Base-by-base conservation (phyloP, 352 stramenopile genomes). In the Pythium scleroteichum region DNA sequence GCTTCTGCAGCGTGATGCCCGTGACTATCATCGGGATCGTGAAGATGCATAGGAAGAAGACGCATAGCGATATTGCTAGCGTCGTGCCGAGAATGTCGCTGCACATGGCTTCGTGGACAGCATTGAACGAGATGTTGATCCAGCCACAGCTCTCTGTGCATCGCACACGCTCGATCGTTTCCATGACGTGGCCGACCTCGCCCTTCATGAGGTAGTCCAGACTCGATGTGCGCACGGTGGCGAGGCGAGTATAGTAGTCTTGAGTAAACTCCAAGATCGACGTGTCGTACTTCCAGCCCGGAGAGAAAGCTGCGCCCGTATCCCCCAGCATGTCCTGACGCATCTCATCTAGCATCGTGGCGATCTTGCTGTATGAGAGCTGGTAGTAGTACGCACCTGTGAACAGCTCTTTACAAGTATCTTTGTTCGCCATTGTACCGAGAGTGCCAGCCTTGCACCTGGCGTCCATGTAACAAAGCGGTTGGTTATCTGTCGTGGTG, bases 101-200 rank as follows among this genome's bases (percentile, higher is more conserved):
- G 65, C 85, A 94, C 20, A 94, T 66, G 24, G 78, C 64, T 44
- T 85, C 73, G 62, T 92, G 79, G 10, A 93, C 81, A 44, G 82
- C 69, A 62, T 91, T 87, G 74, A 88, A 94, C 19, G 80, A 83
- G 40, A 92, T 75, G 57, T 92, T 92, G 75, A 88, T 72, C 85
- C 85, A 94, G 20, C 78, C 70, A 56, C 85, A 94, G 65, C 84
- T 85, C 48, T 87, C 74, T 4, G 76, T 84, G 81, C 85, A 94
- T 1, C 82, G 82, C 20, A 86, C 49, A 27, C 66, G 70, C 64
- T 94, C 80, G 44, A 94, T 67, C 13, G 66, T 71, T 48, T 76
- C 71, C 24, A 94, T 49, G n/a, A 94, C 55, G 2, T 62, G 64
- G 27, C 74, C 72, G 26, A 89, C 74, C 13, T 74, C 73, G 14